Percentiles rank a stretch among this genome's conserved stretches.
Conservation (phyloP, 1,284 basidiomycete species). For the Wolfiporia cocos region DNA sequence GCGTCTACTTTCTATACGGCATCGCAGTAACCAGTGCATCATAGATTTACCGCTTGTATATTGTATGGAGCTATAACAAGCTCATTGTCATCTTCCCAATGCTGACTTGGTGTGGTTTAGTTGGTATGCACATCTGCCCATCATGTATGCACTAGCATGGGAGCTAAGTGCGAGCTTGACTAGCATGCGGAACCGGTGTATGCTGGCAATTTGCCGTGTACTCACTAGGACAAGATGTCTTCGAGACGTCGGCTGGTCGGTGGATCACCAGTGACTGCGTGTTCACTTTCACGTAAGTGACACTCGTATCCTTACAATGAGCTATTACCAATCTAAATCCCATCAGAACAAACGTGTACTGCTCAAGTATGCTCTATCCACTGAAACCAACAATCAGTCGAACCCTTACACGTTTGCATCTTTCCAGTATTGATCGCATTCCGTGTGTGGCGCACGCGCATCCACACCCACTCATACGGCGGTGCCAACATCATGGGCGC, state of each 20-base stretch:
- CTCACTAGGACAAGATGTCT: constrained; percentile 3
- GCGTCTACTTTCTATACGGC: not conserved
- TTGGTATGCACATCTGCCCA: not conserved
- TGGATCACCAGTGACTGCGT: constrained; percentile 7
- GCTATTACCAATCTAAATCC: not conserved
- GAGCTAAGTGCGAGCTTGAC: no score
- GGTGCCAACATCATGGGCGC: constrained; percentile 6
- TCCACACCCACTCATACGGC: constrained; percentile 2
- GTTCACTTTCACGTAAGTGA: constrained; percentile 4
- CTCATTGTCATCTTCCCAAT: constrained; percentile 1
- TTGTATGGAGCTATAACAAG: constrained; percentile 5
- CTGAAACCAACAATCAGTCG: no score
- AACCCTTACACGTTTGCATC: no score
- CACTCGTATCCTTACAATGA: not conserved
- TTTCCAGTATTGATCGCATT: constrained; percentile 2
- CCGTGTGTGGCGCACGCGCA: constrained; percentile 4
- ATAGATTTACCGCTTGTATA: constrained; percentile 4
- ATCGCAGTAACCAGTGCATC: not conserved
- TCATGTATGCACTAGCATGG: no score
- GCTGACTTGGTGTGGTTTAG: constrained; percentile 2
- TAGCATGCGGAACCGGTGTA: constrained; percentile 1
- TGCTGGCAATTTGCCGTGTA: constrained; percentile 5
- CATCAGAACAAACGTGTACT: constrained; percentile 4
- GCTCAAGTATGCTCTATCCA: not conserved
- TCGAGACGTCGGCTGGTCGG: constrained; percentile 4